Evolutionary conservation across 2,329 filamentous ascomycete species (phyloP).

Genomic region (Neopestalotiopsis clavispora): DNA sequence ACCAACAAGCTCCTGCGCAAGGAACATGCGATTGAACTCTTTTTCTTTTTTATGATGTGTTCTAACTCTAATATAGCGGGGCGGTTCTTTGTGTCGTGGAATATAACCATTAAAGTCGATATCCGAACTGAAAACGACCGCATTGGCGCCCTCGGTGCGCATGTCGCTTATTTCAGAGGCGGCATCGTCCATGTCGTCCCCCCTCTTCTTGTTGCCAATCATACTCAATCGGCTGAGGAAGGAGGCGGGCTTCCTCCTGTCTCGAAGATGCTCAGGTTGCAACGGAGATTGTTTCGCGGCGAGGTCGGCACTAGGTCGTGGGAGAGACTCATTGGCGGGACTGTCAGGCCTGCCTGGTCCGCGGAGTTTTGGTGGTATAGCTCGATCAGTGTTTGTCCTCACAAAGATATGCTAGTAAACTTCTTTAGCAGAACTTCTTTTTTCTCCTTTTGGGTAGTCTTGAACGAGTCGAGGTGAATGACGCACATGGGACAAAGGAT

Average conservation of each 20-base stretch:
- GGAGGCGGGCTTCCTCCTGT: slow-evolving; percentile 82
- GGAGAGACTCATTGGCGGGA: slow-evolving; percentile 46
- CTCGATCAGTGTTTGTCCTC: slow-evolving; percentile 38
- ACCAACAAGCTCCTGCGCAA: slow-evolving; percentile 87
- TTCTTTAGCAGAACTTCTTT: not conserved
- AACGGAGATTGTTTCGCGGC: slow-evolving; percentile 39
- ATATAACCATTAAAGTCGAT: slow-evolving; percentile 77
- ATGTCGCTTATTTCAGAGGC: slow-evolving; percentile 71
- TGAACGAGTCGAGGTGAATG: not conserved
- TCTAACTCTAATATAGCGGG: slow-evolving; percentile 87
- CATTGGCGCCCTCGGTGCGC: slow-evolving; percentile 81
- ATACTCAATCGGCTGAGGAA: slow-evolving; percentile 85
- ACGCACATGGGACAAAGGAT: slow-evolving; percentile 71
- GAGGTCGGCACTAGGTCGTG: slow-evolving; percentile 47
- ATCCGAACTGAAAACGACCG: slow-evolving; percentile 79
- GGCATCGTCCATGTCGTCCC: slow-evolving; percentile 62
- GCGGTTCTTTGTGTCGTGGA: slow-evolving; percentile 85
- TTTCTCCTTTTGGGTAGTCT: no score
- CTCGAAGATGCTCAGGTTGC: slow-evolving; percentile 51
- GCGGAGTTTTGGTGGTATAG: slow-evolving; percentile 52
- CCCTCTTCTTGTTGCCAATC: slow-evolving; percentile 78
- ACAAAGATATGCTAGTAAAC: slow-evolving; percentile 50
- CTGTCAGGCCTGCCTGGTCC: slow-evolving; percentile 58
- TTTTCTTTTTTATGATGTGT: slow-evolving; percentile 79
- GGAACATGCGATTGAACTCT: slow-evolving; percentile 86